Percentiles rank a stretch among this genome's conserved stretches.
These are phyloP conservation scores for Talaromyces pinophilus DNA, from an alignment of 2,329 filamentous ascomycete species.

Conservation along the genomic window DNA sequence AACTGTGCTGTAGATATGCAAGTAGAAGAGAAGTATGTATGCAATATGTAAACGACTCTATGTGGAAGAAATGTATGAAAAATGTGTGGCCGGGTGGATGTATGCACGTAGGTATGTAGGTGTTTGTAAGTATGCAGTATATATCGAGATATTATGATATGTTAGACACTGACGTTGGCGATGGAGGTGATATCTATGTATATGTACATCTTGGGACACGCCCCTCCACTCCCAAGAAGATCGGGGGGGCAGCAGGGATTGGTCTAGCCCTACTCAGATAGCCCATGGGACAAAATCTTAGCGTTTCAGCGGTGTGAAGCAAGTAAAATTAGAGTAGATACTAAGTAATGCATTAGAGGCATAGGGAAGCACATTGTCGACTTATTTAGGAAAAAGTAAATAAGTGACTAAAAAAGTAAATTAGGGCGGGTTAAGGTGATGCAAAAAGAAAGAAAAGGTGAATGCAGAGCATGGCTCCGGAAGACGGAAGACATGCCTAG, in stretches of 20 bases:
- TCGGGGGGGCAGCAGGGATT: slow-evolving; percentile 2
- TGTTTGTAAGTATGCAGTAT: slow-evolving; percentile 7
- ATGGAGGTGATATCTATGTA: slow-evolving; percentile 5
- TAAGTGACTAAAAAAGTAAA: slow-evolving; percentile 1
- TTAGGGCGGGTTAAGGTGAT: slow-evolving; percentile 3
- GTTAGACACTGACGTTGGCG: slow-evolving; percentile 2
- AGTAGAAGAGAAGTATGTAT: not conserved
- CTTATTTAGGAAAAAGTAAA: not conserved
- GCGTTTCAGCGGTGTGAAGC: slow-evolving; percentile 21
- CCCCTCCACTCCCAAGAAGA: slow-evolving; percentile 12
- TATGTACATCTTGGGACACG: slow-evolving; percentile 13
- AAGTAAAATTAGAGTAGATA: slow-evolving; percentile 5
- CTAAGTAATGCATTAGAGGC: not conserved
- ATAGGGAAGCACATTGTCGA: slow-evolving; percentile 5
- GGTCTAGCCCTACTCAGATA: slow-evolving; percentile 5
- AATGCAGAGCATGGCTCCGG: not conserved
- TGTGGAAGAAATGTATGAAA: slow-evolving; percentile 8
- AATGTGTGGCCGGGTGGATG: slow-evolving; percentile 9
- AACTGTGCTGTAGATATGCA: slow-evolving; percentile 1
- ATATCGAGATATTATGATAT: slow-evolving; percentile 12
- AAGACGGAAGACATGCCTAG: slow-evolving; percentile 1
- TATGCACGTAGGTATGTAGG: slow-evolving; percentile 8
- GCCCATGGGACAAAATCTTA: not conserved
- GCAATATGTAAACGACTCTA: not conserved
- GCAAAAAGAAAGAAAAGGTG: not conserved